Conservation (phyloP, 2,329 filamentous ascomycete species). For the Fusarium sulawesiense region DNA sequence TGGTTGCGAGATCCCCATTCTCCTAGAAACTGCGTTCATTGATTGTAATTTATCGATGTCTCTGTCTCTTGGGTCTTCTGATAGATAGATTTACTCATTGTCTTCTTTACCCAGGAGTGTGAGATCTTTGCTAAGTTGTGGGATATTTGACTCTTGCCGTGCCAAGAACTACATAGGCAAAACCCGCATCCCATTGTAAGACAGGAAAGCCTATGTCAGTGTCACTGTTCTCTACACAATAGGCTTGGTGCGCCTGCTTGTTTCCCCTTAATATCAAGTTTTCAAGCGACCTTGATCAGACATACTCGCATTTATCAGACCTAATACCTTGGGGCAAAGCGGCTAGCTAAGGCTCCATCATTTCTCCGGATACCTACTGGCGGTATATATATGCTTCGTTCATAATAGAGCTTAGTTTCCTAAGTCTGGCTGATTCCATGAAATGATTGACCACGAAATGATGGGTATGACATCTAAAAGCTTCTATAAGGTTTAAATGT, state of each 20-base stretch:
- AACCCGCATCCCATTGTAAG: not conserved
- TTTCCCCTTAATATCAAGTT: not conserved
- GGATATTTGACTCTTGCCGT: not conserved
- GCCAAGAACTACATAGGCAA: not conserved
- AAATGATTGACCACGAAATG: not conserved
- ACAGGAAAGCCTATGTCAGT: not conserved
- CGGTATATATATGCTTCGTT: not conserved
- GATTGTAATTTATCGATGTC: not conserved
- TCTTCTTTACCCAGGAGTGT: not conserved
- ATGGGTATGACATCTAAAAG: not conserved
- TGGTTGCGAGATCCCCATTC: not conserved
- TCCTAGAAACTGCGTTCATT: not conserved
- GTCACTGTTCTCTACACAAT: not conserved
- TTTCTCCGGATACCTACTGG: not conserved
- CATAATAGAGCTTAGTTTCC: not conserved
- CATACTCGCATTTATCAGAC: not conserved
- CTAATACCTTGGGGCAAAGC: not conserved
- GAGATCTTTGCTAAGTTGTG: not conserved
- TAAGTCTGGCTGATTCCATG: not conserved
- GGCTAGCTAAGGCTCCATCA: not conserved
- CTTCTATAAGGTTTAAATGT: not conserved
- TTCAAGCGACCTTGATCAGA: not conserved
- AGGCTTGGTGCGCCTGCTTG: not conserved
- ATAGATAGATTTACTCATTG: rapidly evolving
- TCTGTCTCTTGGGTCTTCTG: not conserved